These are phyloP conservation scores for Musa schizocarpa DNA, from an alignment of 176 grass and related monocot genomes.

Conservation along the genomic window DNA sequence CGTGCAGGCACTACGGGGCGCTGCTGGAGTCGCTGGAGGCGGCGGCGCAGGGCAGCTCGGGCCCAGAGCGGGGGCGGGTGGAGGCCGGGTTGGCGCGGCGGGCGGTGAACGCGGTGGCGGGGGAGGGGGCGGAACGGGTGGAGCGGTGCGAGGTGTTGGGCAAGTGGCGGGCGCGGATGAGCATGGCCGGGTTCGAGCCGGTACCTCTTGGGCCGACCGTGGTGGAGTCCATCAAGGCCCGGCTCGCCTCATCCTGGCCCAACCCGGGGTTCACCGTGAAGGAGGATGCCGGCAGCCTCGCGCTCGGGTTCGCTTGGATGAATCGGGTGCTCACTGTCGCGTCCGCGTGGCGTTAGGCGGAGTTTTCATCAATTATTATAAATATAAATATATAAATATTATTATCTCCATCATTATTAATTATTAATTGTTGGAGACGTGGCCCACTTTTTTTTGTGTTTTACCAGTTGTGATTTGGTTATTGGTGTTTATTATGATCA, in stretches of 20 bases:
- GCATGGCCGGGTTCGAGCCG: neutral
- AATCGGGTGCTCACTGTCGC: neutral
- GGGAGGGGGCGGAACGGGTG: neutral
- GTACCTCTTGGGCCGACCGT: neutral
- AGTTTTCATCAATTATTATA: no score
- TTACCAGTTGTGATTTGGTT: no score
- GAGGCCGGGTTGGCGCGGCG: neutral
- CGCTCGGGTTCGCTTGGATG: constrained; percentile 25
- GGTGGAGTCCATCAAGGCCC: neutral
- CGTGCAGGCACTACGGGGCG: constrained; percentile 3
- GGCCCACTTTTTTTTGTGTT: no score
- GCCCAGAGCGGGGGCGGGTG: neutral
- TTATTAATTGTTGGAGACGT: no score
- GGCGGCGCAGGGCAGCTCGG: neutral
- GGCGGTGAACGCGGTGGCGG: constrained; percentile 6
- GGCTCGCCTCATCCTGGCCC: neutral
- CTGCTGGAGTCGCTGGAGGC: constrained; percentile 9
- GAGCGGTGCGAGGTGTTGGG: constrained; percentile 1
- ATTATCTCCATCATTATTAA: no score
- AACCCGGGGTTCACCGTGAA: neutral
- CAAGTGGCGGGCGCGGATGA: constrained; percentile 1
- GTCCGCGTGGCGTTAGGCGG: neutral
- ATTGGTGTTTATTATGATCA: no score
- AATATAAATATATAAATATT: no score
- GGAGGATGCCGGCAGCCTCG: neutral